Evolutionary conservation across 495 filamentous ascomycete genomes (phyloP).

Genomic region (Evernia prunastri): DNA sequence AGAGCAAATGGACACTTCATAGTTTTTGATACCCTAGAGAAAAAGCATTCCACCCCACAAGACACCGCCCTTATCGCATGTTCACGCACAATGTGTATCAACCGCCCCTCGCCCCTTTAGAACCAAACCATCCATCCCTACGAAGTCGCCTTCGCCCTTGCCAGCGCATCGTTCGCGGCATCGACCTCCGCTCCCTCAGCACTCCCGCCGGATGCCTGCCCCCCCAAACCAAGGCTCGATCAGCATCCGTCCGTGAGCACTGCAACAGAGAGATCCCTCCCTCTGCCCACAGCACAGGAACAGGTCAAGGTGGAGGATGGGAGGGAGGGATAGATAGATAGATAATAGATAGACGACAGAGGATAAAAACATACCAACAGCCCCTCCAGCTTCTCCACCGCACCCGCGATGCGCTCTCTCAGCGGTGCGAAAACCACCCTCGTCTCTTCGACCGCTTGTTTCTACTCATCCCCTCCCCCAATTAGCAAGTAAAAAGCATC

Average conservation of each 20-base stretch:
- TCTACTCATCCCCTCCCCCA: slow-evolving; percentile 38
- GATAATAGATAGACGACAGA: slow-evolving; percentile 33
- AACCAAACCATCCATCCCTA: neutral
- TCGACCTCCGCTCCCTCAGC: slow-evolving; percentile 49
- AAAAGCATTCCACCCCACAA: neutral
- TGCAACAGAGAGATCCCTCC: too few relatives aligned
- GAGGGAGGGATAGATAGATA: neutral
- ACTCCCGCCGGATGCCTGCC: slow-evolving; percentile 1
- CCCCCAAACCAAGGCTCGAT: neutral
- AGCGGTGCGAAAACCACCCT: slow-evolving; percentile 68
- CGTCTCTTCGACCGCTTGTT: slow-evolving; percentile 72
- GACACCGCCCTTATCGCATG: neutral
- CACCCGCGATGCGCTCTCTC: slow-evolving; percentile 55
- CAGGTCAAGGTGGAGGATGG: neutral
- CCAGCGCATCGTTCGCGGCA: slow-evolving; percentile 53
- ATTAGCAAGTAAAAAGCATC: too few relatives aligned
- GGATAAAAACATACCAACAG: slow-evolving; percentile 46
- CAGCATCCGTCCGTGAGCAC: neutral
- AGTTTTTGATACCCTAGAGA: neutral
- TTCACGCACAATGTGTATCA: neutral
- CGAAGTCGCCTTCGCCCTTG: slow-evolving; percentile 44
- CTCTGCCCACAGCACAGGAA: neutral
- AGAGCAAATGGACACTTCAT: slow-evolving; percentile 28
- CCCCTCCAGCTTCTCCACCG: slow-evolving; percentile 62
- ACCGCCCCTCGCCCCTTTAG: neutral